Conservation (phyloP, 768 basidiomycete genomes). For the Phylloporus scabripes region DNA sequence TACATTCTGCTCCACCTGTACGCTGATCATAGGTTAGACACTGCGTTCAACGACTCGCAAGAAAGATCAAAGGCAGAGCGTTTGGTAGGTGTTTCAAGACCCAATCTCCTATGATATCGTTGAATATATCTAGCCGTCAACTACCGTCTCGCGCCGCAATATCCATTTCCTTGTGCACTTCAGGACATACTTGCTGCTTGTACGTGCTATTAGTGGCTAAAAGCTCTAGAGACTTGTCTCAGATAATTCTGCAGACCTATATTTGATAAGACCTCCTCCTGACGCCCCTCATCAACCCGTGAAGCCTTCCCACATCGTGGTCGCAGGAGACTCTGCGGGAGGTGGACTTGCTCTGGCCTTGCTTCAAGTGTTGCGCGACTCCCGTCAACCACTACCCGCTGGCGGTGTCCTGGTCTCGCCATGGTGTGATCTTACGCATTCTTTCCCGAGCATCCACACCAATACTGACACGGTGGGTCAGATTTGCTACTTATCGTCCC, state of each 20-base stretch:
- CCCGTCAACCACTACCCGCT: conserved; percentile 74
- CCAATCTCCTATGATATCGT: background rate
- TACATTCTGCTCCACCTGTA: conserved; percentile 1
- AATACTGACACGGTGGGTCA: conserved; percentile 75
- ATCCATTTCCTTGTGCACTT: conserved; percentile 90
- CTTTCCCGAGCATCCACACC: conserved; percentile 80
- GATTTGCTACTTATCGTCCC: background rate
- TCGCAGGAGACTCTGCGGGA: conserved; percentile 92
- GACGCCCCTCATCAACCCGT: conserved; percentile 74
- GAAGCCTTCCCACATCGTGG: conserved; percentile 72
- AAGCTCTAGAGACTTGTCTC: background rate
- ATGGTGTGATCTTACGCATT: conserved; percentile 93
- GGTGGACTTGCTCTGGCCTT: conserved; percentile 82
- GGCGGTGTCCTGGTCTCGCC: conserved; percentile 89
- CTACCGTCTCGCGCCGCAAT: conserved; percentile 90
- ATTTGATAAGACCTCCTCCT: conserved; percentile 81
- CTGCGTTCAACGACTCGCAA: conserved; percentile 76
- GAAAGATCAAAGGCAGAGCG: conserved; percentile 89
- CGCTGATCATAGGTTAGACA: conserved; percentile 40
- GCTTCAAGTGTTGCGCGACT: conserved; percentile 83
- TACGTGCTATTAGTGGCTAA: conserved; percentile 30
- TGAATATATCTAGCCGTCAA: conserved; percentile 52
- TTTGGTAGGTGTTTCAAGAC: conserved; percentile 47
- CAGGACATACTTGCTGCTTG: conserved; percentile 89
- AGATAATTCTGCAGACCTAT: conserved; percentile 54